These are phyloP conservation scores for Solanum dulcamara DNA, from an alignment of 257 asterid species.

Conservation along the genomic window DNA sequence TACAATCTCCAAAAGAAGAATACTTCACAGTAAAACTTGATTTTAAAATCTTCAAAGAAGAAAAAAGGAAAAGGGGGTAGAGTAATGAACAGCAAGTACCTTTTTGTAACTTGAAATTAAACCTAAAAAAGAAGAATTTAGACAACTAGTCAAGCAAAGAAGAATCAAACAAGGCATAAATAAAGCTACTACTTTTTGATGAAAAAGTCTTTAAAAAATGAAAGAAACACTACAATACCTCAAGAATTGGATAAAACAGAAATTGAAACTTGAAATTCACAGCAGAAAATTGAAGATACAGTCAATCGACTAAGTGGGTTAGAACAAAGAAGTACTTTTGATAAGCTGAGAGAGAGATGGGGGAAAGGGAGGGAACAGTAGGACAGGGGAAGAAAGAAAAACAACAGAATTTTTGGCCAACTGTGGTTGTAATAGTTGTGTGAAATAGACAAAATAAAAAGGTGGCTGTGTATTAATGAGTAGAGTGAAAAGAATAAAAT, in stretches of 20 bases:
- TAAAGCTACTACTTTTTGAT: neutral
- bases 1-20: neutral
- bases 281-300: neutral
- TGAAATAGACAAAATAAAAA: constrained; percentile 22
- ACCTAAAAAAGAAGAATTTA: neutral
- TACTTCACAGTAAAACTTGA: neutral
- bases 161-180: neutral
- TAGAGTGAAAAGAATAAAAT: constrained; percentile 10
- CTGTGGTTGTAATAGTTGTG: constrained; percentile 12
- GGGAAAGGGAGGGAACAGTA: neutral
- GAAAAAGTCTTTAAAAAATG: neutral
- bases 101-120: neutral
- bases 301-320: constrained; percentile 1
- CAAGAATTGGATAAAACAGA: neutral
- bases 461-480: constrained; percentile 14
- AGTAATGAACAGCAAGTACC: neutral
- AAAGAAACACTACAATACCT: constrained; percentile 20
- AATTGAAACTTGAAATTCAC: neutral
- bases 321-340: constrained; percentile 9
- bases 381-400: neutral
- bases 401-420: neutral
- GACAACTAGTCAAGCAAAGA: neutral
- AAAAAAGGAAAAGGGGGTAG: neutral
- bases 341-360: neutral
- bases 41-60: neutral